phyloP scores from a whole-genome alignment of 2,329 filamentous ascomycete species.

The Colletotrichum lupini region DNA sequence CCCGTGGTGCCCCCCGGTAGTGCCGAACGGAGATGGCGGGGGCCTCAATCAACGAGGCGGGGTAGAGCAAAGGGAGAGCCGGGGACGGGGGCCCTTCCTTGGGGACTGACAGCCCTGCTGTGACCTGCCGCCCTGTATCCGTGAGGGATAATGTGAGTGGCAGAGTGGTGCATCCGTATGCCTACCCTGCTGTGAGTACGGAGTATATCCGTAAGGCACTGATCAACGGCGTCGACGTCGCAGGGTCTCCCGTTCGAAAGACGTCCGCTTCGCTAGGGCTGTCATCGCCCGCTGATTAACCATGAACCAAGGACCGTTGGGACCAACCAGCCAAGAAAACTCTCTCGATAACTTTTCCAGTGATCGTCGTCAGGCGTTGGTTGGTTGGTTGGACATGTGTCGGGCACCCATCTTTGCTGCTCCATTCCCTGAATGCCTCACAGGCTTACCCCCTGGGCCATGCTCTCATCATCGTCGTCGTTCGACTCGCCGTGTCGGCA shows the following conservation, averaged over 20 bases:
- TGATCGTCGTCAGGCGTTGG: not conserved
- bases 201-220: too few species aligned
- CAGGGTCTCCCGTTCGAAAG: not conserved
- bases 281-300: slow-evolving; percentile 2
- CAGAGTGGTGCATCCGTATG: too few species aligned
- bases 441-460: not conserved
- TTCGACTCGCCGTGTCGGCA: not conserved
- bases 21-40: slow-evolving; percentile 30
- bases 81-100: not conserved
- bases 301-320: not conserved
- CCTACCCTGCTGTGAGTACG: too few species aligned
- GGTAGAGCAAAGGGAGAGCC: not conserved
- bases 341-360: not conserved
- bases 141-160: too few species aligned
- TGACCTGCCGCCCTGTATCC: not conserved
- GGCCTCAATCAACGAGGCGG: slow-evolving; percentile 19
- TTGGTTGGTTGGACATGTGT: not conserved
- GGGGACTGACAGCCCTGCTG: not conserved
- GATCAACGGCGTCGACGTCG: not conserved
- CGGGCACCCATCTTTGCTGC: not conserved
- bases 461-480: not conserved
- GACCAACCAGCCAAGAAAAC: not conserved
- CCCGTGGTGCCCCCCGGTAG: not conserved
- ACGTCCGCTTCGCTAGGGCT: not conserved
- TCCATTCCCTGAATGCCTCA: not conserved